Conservation (phyloP, 495 filamentous ascomycete species). For the Neurospora sp. region DNA sequence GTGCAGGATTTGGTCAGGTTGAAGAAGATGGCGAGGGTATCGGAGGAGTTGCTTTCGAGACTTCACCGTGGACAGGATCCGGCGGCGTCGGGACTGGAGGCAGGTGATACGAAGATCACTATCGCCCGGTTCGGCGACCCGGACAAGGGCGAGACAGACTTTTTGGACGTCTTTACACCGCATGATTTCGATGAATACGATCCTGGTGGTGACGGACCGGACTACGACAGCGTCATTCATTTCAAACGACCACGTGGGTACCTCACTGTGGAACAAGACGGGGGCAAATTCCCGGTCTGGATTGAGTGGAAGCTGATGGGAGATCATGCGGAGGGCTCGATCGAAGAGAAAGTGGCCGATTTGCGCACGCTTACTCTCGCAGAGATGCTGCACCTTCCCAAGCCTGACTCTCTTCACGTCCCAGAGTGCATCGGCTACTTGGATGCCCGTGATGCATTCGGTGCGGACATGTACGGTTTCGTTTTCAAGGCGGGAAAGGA, state of each 20-base stretch:
- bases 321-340: neutral
- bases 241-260: slow-evolving; percentile 9
- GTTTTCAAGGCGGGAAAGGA: slow-evolving; percentile 8
- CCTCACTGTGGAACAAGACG: neutral
- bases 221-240: accelerated
- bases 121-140: slow-evolving; percentile 1
- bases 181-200: neutral
- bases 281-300: slow-evolving; percentile 16
- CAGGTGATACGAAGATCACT: slow-evolving; percentile 3
- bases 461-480: slow-evolving; percentile 14
- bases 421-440: slow-evolving; percentile 22
- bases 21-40: no score
- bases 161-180: neutral
- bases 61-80: neutral
- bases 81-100: neutral
- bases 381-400: slow-evolving; percentile 21
- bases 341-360: slow-evolving; percentile 9
- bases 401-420: slow-evolving; percentile 12
- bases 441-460: slow-evolving; percentile 14
- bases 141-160: neutral
- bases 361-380: slow-evolving; percentile 19
- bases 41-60: slow-evolving; percentile 14
- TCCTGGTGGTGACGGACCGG: neutral
- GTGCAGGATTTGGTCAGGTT: no score
- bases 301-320: slow-evolving; percentile 23